Conservation (phyloP, 1,284 basidiomycete species). For the Phylloporus sp. region DNA sequence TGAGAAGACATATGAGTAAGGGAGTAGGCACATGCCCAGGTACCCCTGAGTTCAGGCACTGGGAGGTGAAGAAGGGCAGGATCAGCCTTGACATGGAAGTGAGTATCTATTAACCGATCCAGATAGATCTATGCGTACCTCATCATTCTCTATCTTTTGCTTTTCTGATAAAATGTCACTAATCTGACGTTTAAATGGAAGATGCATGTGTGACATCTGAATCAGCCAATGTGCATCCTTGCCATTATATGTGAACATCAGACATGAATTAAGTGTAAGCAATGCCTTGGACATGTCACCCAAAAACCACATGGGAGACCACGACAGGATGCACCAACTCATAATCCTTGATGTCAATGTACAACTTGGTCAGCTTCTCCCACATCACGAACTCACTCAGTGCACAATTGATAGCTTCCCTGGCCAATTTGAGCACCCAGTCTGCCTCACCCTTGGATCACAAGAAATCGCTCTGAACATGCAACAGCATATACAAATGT, state of each 20-base stretch:
- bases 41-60: slow-evolving; percentile 92
- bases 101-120: no score
- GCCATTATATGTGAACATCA: slow-evolving; percentile 99
- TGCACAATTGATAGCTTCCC: slow-evolving; percentile 96
- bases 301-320: no score
- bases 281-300: slow-evolving; percentile 70
- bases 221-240: slow-evolving; percentile 92
- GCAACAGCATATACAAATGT: slow-evolving; percentile 92
- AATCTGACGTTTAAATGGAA: slow-evolving; percentile 79
- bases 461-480: slow-evolving; percentile 94
- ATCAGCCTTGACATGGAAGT: slow-evolving; percentile 64
- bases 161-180: no score
- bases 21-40: slow-evolving; percentile 94
- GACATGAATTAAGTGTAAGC: slow-evolving; percentile 97
- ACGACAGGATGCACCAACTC: slow-evolving; percentile 58
- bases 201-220: slow-evolving; percentile 80
- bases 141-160: no score
- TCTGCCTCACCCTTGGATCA: slow-evolving; percentile 82
- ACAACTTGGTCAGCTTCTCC: slow-evolving; percentile 96
- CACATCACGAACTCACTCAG: slow-evolving; percentile 98
- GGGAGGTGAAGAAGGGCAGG: slow-evolving; percentile 92
- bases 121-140: no score
- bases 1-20: slow-evolving; percentile 90
- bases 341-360: slow-evolving; percentile 89
- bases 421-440: slow-evolving; percentile 92